Percentiles rank a stretch among this genome's conserved stretches.
These are phyloP conservation scores for Phytopythium ostracodes DNA, from an alignment of 352 stramenopile species.

Conservation along the genomic window DNA sequence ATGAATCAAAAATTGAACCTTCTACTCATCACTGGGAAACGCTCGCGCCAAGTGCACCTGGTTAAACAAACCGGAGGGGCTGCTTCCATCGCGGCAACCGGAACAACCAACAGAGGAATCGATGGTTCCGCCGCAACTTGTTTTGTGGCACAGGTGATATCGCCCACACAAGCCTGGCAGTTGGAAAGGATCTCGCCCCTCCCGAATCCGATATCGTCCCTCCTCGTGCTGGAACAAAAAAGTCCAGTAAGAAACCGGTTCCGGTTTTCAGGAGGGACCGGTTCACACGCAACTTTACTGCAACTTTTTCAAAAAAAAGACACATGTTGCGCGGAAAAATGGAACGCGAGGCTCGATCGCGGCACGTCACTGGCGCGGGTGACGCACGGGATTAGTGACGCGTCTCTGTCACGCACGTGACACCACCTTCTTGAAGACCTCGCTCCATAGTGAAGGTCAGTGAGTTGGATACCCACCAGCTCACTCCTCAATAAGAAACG, in stretches of 20 bases:
- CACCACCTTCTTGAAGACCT: constrained; percentile 6
- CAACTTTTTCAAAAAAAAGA: no score
- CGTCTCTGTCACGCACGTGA: constrained; percentile 7
- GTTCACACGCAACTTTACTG: neutral
- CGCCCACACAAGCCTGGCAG: neutral
- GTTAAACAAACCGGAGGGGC: neutral
- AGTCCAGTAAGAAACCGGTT: neutral
- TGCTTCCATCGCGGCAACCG: no score
- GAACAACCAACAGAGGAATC: no score
- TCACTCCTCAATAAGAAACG: neutral
- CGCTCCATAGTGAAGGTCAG: neutral
- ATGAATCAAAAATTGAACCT: constrained; percentile 6
- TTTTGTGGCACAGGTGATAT: neutral
- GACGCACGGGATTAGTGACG: constrained; percentile 2
- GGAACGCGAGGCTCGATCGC: neutral
- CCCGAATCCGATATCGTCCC: neutral
- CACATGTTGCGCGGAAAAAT: no score
- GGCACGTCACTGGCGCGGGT: constrained; percentile 1
- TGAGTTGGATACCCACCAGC: neutral
- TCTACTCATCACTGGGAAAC: constrained; percentile 43
- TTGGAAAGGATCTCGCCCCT: neutral
- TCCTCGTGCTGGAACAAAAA: neutral
- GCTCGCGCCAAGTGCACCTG: neutral
- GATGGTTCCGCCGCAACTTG: neutral
- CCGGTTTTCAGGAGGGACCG: neutral